Evolutionary conservation across 1,284 basidiomycete species (phyloP).

Genomic region (Pseudozyma tsukubaensis): DNA sequence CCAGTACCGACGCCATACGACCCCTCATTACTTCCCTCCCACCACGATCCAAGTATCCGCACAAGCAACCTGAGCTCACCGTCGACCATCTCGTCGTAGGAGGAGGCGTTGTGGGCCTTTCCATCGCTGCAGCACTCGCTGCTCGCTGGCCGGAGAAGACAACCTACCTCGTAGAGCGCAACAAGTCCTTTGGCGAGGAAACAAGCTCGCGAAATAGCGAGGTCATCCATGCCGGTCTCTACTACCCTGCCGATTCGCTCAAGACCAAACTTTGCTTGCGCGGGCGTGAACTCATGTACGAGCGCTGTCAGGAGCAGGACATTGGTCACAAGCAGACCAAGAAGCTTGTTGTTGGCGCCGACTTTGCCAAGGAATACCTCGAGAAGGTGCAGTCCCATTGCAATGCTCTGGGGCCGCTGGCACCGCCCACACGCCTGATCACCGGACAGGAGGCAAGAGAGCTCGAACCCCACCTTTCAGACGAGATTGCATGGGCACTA

Average conservation of each 20-base stretch:
- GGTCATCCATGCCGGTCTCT: slow-evolving; percentile 83
- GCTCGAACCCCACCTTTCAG: slow-evolving; percentile 84
- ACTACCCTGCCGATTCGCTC: slow-evolving; percentile 84
- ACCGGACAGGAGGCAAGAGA: slow-evolving; percentile 78
- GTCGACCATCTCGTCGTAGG: slow-evolving; percentile 95
- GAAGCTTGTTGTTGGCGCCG: slow-evolving; percentile 73
- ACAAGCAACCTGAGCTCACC: slow-evolving; percentile 74
- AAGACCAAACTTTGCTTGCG: slow-evolving; percentile 89
- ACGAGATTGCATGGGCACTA: slow-evolving; percentile 78
- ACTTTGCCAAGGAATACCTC: slow-evolving; percentile 47
- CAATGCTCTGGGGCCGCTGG: slow-evolving; percentile 67
- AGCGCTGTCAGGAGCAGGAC: slow-evolving; percentile 76
- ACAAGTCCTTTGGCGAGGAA: slow-evolving; percentile 69
- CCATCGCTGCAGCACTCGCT: slow-evolving; percentile 82
- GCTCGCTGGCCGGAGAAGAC: slow-evolving; percentile 78
- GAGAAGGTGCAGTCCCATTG: slow-evolving; percentile 52
- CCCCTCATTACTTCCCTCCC: slow-evolving; percentile 51
- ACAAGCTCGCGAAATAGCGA: slow-evolving; percentile 86
- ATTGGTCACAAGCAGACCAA: slow-evolving; percentile 82
- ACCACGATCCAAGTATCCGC: slow-evolving; percentile 35
- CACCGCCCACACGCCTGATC: slow-evolving; percentile 74
- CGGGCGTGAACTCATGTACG: slow-evolving; percentile 86
- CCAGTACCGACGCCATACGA: slow-evolving; percentile 2
- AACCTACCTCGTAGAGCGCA: slow-evolving; percentile 87
- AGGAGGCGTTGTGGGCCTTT: slow-evolving; percentile 89